These are phyloP conservation scores for Huiozyma sinensis DNA, from an alignment of 805 yeast species.

Conservation along the genomic window DNA sequence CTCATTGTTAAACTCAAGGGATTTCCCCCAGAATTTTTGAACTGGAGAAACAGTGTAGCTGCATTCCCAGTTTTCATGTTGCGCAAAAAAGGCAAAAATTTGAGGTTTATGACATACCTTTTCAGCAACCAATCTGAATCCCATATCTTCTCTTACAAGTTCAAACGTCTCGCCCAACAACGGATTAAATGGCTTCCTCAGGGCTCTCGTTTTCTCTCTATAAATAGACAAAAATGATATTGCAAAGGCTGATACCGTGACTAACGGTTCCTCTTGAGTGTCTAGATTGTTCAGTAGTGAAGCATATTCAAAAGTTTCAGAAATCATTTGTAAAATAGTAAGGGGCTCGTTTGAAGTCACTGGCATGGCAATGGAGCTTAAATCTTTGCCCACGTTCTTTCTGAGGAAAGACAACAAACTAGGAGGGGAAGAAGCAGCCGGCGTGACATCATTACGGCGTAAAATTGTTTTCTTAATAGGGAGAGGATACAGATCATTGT, in stretches of 20 bases:
- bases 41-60: slow-evolving; percentile 57
- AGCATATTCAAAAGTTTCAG: slow-evolving; percentile 74
- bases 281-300: slow-evolving; percentile 53
- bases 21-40: slow-evolving; percentile 93
- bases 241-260: slow-evolving; percentile 70
- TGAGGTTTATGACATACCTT: slow-evolving; percentile 80
- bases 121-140: slow-evolving; percentile 66
- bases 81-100: slow-evolving; percentile 72
- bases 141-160: slow-evolving; percentile 72
- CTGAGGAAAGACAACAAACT: slow-evolving; percentile 68
- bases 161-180: slow-evolving; percentile 89
- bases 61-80: slow-evolving; percentile 60
- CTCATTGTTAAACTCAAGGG: slow-evolving; percentile 67
- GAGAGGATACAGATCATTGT: slow-evolving; percentile 51
- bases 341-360: slow-evolving; percentile 90
- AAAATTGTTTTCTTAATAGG: slow-evolving; percentile 35
- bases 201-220: slow-evolving; percentile 62
- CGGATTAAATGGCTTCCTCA: slow-evolving; percentile 91
- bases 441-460: slow-evolving; percentile 49
- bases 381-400: slow-evolving; percentile 87
- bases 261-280: slow-evolving; percentile 42
- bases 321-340: slow-evolving; percentile 64
- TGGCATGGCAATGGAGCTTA: slow-evolving; percentile 82
- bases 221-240: slow-evolving; percentile 59
- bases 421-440: slow-evolving; percentile 65